Base-by-base conservation (phyloP, 192 early-diverging fungal species). In the Thoreauomyces humboldtii region DNA sequence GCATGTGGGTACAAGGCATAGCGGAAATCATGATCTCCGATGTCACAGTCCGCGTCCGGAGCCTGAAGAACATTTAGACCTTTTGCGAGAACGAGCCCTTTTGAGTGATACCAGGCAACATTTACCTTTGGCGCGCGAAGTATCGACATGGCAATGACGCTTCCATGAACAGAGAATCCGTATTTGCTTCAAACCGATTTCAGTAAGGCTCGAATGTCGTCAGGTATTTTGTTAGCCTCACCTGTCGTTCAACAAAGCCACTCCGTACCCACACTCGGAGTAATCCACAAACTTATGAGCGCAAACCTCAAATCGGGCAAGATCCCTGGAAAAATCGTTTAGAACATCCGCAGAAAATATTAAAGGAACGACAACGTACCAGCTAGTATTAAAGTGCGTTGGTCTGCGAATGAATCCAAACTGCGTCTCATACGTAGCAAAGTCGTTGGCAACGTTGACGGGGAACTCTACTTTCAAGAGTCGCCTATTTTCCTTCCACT, bases 211-310 rank as follows among this genome's bases (percentile, higher is more conserved):
- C 38, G 9, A 17, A 41, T 41, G n/a, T n/a, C n/a, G 56, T 47
- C n/a, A 58, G 41, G 46, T 47, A 9, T 12, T 58, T n/a, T 4
- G 14, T 17, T 52, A 0, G 3, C 27, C 63, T 17, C 22, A 69
- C 65, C 73, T 87, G 73, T 99, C 95, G 68, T 95, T 98, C 57
- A 98, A 70, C 46, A 99, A 69, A 0, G 95, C 90, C 7, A 96
- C 89, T 31, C 97, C 97, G 73, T 91, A 97, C 0, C 97, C 94
- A 62, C 82, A 91, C 67, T 99, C 95, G 0, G 92, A 94, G n/a
- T 93, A 77, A 52, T 99, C 97, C 7, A 87, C 97, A 79, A 91
- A 99, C 60, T 94, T 94, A 79, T 99, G 97, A 0, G 86, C 95
- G 63, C 92, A 94, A 1, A 97, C 95, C 78, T 98, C 96, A 69